Conservation (phyloP, 2,329 filamentous ascomycete species). For the Trichoderma pleuroti region DNA sequence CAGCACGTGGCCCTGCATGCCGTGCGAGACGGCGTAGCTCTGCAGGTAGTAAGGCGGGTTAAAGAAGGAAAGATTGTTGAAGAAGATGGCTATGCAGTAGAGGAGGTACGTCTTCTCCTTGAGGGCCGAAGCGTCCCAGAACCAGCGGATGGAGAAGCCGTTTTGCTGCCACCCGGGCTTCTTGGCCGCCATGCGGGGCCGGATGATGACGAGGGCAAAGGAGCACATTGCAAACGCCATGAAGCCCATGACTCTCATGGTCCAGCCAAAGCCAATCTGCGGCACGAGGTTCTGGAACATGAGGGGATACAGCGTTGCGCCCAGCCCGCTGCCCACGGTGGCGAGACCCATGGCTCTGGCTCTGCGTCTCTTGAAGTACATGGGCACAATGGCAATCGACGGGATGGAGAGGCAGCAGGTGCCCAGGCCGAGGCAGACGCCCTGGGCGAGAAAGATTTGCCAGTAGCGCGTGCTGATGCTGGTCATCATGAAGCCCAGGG, state of each 20-base stretch:
- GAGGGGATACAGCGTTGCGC: slow-evolving; percentile 38
- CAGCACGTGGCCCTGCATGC: slow-evolving; percentile 31
- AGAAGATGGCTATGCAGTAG: slow-evolving; percentile 32
- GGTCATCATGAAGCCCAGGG: slow-evolving; percentile 43
- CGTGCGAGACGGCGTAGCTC: slow-evolving; percentile 38
- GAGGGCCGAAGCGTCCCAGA: slow-evolving; percentile 19
- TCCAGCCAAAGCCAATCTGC: slow-evolving; percentile 35
- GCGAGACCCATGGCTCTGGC: slow-evolving; percentile 43
- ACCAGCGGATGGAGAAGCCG: slow-evolving; percentile 14
- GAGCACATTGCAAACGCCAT: slow-evolving; percentile 32
- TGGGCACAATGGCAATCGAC: slow-evolving; percentile 35
- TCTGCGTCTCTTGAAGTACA: slow-evolving; percentile 40
- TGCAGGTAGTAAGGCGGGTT: slow-evolving; percentile 46
- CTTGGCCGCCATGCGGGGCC: slow-evolving; percentile 21
- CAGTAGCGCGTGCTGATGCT: slow-evolving; percentile 44
- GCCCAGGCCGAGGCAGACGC: slow-evolving; percentile 38
- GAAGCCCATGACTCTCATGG: slow-evolving; percentile 35
- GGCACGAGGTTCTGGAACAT: slow-evolving; percentile 33
- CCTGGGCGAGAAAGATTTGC: slow-evolving; percentile 40
- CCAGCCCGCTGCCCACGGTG: slow-evolving; percentile 39
- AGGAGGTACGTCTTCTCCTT: slow-evolving; percentile 31
- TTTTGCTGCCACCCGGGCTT: slow-evolving; percentile 16
- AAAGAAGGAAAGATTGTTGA: slow-evolving; percentile 36
- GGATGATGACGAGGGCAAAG: slow-evolving; percentile 30
- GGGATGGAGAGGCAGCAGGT: slow-evolving; percentile 36